Conservation (phyloP, 352 stramenopile species). For the Globisporangium nagaii region DNA sequence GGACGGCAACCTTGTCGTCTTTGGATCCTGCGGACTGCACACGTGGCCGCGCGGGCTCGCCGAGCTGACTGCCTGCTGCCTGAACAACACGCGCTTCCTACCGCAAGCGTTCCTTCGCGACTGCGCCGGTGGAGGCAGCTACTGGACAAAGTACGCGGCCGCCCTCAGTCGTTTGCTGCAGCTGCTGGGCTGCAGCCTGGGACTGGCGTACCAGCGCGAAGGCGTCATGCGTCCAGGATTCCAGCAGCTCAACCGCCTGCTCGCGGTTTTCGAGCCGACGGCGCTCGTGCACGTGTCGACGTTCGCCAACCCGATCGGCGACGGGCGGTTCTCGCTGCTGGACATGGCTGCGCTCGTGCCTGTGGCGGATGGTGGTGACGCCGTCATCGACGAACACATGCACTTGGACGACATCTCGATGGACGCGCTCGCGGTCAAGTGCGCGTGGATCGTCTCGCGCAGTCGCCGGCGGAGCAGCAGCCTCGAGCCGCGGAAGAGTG, state of each 20-base stretch:
- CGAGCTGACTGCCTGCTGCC: conserved; percentile 42
- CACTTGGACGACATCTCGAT: conserved; percentile 13
- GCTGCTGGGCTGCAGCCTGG: conserved; percentile 50
- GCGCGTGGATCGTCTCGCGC: conserved; percentile 17
- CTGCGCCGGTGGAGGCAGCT: conserved; percentile 43
- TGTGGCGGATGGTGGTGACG: neutral
- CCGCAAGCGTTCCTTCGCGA: conserved; percentile 38
- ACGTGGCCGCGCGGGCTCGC: conserved; percentile 44
- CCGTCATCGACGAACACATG: neutral
- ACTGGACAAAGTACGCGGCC: conserved; percentile 57
- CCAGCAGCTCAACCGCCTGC: conserved; percentile 57
- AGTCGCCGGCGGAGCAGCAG: conserved; percentile 8
- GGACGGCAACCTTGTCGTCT: conserved; percentile 47
- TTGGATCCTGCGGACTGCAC: conserved; percentile 61
- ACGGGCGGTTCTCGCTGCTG: conserved; percentile 18
- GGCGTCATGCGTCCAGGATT: conserved; percentile 65
- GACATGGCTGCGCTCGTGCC: conserved; percentile 3
- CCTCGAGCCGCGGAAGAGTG: conserved; percentile 8
- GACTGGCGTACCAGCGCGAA: conserved; percentile 33
- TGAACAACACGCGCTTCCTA: conserved; percentile 55
- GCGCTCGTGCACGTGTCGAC: conserved; percentile 4
- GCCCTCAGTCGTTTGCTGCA: conserved; percentile 57
- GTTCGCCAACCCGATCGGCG: conserved; percentile 10
- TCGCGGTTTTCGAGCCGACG: conserved; percentile 31
- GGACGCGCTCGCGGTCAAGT: conserved; percentile 9